Conservation (phyloP, 1,284 basidiomycete species). For the Malassezia sympodialis region DNA sequence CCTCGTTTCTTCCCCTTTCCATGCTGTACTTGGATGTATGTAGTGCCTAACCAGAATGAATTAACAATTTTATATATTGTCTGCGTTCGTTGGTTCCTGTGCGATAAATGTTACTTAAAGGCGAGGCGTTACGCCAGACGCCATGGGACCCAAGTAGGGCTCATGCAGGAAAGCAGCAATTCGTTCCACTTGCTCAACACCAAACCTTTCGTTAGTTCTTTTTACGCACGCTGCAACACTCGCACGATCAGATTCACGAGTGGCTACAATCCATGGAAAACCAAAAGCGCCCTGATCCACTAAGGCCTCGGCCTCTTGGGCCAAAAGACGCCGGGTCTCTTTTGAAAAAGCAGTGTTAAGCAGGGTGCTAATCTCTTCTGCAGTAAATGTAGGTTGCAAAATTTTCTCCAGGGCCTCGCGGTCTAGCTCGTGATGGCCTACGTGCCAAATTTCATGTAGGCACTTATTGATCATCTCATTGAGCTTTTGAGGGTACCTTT, state of each 20-base stretch:
- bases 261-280: conserved; percentile 6
- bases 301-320: not conserved
- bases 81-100: not conserved
- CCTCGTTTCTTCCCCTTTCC: not conserved
- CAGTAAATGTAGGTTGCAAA: not conserved
- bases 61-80: not conserved
- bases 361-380: not conserved
- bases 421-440: not conserved
- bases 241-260: not conserved
- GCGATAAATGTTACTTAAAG: not conserved
- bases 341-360: not conserved
- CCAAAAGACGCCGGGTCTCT: not conserved
- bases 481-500: conserved; percentile 4
- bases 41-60: not conserved
- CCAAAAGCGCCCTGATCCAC: conserved; percentile 11
- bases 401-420: not conserved
- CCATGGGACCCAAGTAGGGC: conserved; percentile 4
- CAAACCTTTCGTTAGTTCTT: not conserved
- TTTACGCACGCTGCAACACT: not conserved
- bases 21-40: not conserved
- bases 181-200: not conserved
- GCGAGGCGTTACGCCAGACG: not conserved
- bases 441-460: conserved; percentile 30
- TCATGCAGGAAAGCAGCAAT: conserved; percentile 11
- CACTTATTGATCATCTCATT: conserved; percentile 20